Conservation (phyloP, 305 asterid species). For the Ilex paraguariensis region DNA sequence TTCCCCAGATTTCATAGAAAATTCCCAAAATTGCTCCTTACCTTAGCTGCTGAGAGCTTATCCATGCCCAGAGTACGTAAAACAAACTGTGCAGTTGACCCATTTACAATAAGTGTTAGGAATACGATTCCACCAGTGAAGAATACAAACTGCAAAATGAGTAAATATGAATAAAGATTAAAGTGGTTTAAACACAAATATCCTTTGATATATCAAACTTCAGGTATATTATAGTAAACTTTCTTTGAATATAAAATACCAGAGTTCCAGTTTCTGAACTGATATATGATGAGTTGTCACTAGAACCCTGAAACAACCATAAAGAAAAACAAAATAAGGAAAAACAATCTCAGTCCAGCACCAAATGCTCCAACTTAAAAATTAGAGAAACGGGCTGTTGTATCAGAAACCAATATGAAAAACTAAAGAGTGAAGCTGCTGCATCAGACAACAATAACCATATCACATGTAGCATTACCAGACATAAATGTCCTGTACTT, state of each 20-base stretch:
- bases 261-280: constrained; percentile 81
- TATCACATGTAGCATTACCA: not conserved
- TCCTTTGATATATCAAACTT: not conserved
- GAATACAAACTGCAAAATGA: constrained; percentile 85
- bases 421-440: constrained; percentile 13
- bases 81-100: constrained; percentile 90
- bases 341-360: constrained; percentile 11
- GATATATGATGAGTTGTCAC: constrained; percentile 59
- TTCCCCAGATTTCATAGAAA: no score
- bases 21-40: constrained; percentile 11
- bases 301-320: constrained; percentile 62
- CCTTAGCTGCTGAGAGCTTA: constrained; percentile 81
- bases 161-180: constrained; percentile 12
- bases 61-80: constrained; percentile 69
- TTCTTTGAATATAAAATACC: constrained; percentile 40
- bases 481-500: not conserved
- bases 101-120: constrained; percentile 90
- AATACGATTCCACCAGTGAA: constrained; percentile 96
- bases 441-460: not conserved
- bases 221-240: not conserved
- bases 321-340: constrained; percentile 13
- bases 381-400: constrained; percentile 12
- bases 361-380: constrained; percentile 10
- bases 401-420: constrained; percentile 8
- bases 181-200: not conserved